Percentiles rank a stretch among this genome's conserved stretches.
Evolutionary conservation across 768 basidiomycete species (phyloP).

Genomic region (Rhizopogon roseolus): DNA sequence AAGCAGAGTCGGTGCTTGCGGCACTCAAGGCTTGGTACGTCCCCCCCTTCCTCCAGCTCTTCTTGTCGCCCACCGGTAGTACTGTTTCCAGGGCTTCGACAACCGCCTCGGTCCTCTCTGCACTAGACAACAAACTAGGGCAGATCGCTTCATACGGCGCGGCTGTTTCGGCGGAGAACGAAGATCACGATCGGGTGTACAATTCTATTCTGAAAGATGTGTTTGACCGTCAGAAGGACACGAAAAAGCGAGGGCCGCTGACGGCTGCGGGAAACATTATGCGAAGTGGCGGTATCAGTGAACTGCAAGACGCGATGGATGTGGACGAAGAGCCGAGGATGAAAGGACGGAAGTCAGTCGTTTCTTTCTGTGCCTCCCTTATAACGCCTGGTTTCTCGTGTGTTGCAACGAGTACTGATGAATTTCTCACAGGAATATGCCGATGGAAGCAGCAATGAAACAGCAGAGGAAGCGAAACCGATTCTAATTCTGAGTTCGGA

Average conservation of each 20-base stretch:
- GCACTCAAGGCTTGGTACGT: conserved; percentile 67
- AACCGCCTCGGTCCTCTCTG: conserved; percentile 62
- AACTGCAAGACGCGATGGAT: conserved; percentile 48
- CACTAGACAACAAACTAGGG: conserved; percentile 68
- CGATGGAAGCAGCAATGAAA: background rate
- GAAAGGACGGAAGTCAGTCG: conserved; percentile 60
- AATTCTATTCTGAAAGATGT: conserved; percentile 56
- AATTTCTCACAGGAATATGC: background rate
- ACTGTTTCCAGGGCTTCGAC: conserved; percentile 55
- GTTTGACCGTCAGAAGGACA: conserved; percentile 59
- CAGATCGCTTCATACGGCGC: conserved; percentile 44
- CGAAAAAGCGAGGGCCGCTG: conserved; percentile 30
- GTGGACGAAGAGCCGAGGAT: conserved; percentile 52
- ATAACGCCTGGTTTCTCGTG: too few relatives aligned
- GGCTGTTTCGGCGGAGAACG: conserved; percentile 34
- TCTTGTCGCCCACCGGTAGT: conserved; percentile 2
- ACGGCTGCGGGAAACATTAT: conserved; percentile 9
- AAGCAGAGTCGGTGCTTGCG: conserved; percentile 52
- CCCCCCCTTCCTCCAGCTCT: background rate
- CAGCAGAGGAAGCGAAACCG: too few relatives aligned
- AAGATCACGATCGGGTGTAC: conserved; percentile 52
- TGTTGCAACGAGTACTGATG: background rate
- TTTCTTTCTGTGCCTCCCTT: background rate
- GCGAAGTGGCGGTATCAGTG: background rate
- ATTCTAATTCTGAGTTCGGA: too few relatives aligned